Evolutionary conservation across 2,329 filamentous ascomycete genomes (phyloP).

Genomic region (Fusarium setosum): DNA sequence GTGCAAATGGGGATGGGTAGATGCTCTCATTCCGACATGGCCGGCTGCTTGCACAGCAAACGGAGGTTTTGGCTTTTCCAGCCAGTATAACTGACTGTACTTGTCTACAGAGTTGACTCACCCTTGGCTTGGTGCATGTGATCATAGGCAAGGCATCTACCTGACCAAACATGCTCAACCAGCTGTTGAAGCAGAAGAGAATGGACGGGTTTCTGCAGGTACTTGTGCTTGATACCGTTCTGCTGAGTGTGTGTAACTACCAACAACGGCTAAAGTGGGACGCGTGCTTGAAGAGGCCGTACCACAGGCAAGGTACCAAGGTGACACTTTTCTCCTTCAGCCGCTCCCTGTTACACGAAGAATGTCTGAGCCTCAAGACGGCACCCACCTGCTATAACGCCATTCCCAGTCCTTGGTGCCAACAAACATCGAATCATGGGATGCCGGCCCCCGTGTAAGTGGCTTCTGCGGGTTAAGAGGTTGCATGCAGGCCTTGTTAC

Average conservation of each 20-base stretch:
- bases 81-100: no score
- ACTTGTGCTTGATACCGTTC: background rate
- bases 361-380: background rate
- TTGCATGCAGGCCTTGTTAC: background rate
- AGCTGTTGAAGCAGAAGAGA: no score
- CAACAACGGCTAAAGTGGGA: background rate
- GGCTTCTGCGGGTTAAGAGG: background rate
- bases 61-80: no score
- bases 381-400: no score
- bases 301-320: background rate
- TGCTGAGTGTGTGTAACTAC: background rate
- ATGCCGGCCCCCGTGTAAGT: background rate
- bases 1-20: no score
- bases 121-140: no score
- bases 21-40: no score
- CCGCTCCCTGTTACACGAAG: background rate
- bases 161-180: no score
- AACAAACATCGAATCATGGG: background rate
- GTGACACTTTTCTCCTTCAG: background rate
- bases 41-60: no score
- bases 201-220: no score
- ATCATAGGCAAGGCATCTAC: no score
- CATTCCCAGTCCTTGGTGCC: background rate
- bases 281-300: background rate
- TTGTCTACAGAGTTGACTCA: no score